These are phyloP conservation scores for Heliocybe sulcata DNA, from an alignment of 1,284 basidiomycete species.

Conservation along the genomic window DNA sequence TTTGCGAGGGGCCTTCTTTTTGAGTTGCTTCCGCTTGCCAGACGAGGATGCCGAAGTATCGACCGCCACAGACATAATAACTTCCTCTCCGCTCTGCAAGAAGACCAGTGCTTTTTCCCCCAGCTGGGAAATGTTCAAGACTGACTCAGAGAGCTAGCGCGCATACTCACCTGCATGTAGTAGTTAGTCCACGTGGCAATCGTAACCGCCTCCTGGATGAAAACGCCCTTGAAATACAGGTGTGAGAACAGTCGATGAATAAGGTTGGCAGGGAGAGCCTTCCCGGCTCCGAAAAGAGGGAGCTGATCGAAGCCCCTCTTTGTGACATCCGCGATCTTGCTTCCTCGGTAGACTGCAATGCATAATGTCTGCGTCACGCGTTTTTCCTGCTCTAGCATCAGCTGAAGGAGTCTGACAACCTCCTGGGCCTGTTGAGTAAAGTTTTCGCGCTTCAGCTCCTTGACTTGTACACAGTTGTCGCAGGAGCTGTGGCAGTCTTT, in stretches of 20 bases:
- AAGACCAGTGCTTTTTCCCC: constrained; percentile 20
- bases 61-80: neutral
- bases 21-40: constrained; percentile 13
- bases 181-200: constrained; percentile 25
- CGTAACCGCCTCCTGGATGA: constrained; percentile 22
- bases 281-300: constrained; percentile 48
- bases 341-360: constrained; percentile 58
- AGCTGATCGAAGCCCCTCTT: constrained; percentile 42
- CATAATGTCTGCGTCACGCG: constrained; percentile 38
- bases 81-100: constrained; percentile 12
- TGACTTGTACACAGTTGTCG: constrained; percentile 63
- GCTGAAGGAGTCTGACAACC: constrained; percentile 45
- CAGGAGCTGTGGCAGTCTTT: constrained; percentile 56
- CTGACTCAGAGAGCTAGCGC: constrained; percentile 21
- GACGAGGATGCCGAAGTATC: neutral
- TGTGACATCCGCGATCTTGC: constrained; percentile 39
- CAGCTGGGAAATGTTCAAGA: constrained; percentile 23
- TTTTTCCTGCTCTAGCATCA: constrained; percentile 23
- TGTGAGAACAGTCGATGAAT: constrained; percentile 59
- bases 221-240: constrained; percentile 36
- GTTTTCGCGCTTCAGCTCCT: constrained; percentile 38
- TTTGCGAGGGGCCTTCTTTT: neutral
- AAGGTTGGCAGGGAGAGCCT: constrained; percentile 37
- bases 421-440: constrained; percentile 44
- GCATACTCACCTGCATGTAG: constrained; percentile 26